Evolutionary conservation across 192 early-diverging fungal genomes (phyloP), one percentile per base, ranked within the genome.

Genomic region (Geosiphon pyriformis): DNA sequence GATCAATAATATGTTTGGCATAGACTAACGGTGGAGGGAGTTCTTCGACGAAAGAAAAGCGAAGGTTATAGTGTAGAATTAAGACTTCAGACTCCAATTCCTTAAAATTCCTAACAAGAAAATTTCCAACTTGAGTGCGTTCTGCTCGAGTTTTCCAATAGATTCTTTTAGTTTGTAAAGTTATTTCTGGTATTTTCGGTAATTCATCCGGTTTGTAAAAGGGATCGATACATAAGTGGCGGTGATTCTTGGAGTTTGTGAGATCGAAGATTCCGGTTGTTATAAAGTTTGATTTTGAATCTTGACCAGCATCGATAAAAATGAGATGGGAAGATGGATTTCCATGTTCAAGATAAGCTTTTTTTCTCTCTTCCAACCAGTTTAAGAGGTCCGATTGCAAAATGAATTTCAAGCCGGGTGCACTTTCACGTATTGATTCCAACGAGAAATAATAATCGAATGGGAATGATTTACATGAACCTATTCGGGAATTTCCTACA

Each of bases 371-470:
- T 18, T 22, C 1, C 49, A 37, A 50, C 66, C 66, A 68, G 7
- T 22, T 46, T 26, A 23, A 26, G 46, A 68, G 31, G 7, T 68
- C 54, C 18, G 27, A 15, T 46, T 68, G 66, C 2, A 55, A 59
- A 26, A 68, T 68, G 15, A 57, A 68, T 10, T 17, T 57, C n/a
- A 37, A n/a, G 22, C 29, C 20, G 26, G 50, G n/a, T 2, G 34
- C 27, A 0, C 20, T 25, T 15, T 54, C 17, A 15, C 20, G 33
- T 32, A 68, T n/a, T 33, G 18, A n/a, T 12, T 54, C 32, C 10
- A 46, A 17, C 7, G 54, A 25, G 46, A 35, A 68, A 30, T 68
- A 68, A 56, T 60, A 29, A 27, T 47, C 31, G 23, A 68, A 68
- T 23, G 66, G 18, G n/a, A 25, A 68, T 23, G 27, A 56, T 4